Percentiles rank a stretch among this genome's conserved stretches.
Evolutionary conservation across 2,329 filamentous ascomycete species (phyloP).

Genomic region (Ophiostoma pallidulum): DNA sequence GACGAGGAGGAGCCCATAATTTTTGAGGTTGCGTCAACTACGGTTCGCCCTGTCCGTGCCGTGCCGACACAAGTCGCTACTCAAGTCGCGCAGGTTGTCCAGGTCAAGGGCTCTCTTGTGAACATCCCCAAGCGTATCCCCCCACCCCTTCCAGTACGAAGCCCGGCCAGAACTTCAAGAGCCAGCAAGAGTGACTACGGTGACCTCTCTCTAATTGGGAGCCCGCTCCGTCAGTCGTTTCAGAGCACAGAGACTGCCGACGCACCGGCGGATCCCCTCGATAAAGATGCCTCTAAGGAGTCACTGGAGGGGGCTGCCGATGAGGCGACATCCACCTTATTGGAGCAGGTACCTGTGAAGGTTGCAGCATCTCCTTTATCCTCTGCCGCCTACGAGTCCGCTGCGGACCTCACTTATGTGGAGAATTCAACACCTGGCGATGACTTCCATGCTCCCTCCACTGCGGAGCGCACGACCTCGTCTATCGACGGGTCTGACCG

Average conservation of each 20-base stretch:
- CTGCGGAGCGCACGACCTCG: conserved; percentile 9
- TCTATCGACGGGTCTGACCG: conserved; percentile 14
- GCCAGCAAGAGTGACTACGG: conserved; percentile 48
- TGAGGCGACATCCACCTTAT: not conserved
- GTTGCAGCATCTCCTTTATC: conserved; percentile 3
- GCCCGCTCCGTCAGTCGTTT: conserved; percentile 43
- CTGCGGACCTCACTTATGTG: not conserved
- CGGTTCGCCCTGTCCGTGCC: conserved; percentile 47
- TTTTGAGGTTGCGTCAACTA: conserved; percentile 53
- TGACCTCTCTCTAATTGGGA: conserved; percentile 44
- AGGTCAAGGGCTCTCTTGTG: conserved; percentile 68
- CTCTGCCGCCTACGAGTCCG: conserved; percentile 6
- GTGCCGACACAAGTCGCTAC: conserved; percentile 57
- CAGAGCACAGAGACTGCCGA: conserved; percentile 14
- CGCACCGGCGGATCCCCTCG: not conserved
- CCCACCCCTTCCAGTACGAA: conserved; percentile 69
- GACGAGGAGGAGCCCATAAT: conserved; percentile 58
- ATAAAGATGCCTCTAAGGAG: not conserved
- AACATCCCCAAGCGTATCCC: conserved; percentile 73
- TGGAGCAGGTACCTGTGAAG: too few species aligned
- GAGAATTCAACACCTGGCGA: conserved; percentile 4
- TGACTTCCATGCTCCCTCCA: not conserved
- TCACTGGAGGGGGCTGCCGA: not conserved
- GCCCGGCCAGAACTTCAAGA: conserved; percentile 54
- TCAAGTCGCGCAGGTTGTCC: conserved; percentile 57